These are phyloP conservation scores for Cronartium ribicola DNA, from an alignment of 1,284 basidiomycete genomes.

Conservation along the genomic window DNA sequence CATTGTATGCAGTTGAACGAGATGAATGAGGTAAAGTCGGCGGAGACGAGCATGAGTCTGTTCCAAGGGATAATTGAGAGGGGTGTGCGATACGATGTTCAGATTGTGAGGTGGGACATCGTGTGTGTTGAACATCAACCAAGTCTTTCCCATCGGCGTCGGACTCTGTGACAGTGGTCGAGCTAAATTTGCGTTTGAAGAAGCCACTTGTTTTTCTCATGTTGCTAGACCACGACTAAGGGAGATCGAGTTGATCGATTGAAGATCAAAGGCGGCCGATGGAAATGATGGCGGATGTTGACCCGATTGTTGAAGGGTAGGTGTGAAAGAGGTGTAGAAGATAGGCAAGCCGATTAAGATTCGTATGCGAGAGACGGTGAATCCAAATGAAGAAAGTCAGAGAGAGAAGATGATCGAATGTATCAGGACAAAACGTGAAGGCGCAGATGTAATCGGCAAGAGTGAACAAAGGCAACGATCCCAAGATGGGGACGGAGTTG, in stretches of 20 bases:
- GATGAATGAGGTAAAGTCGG: slow-evolving; percentile 2
- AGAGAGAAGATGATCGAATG: background rate
- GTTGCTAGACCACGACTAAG: slow-evolving; percentile 5
- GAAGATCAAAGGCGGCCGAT: no score
- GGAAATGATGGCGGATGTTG: no score
- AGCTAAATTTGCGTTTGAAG: slow-evolving; percentile 28
- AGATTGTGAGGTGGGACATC: background rate
- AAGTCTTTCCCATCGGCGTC: background rate
- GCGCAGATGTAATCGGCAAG: no score
- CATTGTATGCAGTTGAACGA: background rate
- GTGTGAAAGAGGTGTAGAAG: no score
- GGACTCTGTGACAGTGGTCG: slow-evolving; percentile 3
- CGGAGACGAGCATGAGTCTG: slow-evolving; percentile 2
- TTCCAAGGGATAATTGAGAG: background rate
- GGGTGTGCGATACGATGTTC: background rate
- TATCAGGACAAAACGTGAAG: no score
- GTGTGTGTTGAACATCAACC: background rate
- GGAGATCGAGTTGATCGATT: background rate
- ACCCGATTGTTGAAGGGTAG: no score
- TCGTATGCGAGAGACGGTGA: background rate
- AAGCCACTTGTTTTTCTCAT: slow-evolving; percentile 40
- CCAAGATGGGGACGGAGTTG: no score
- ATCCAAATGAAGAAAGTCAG: background rate
- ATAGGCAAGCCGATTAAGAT: no score
- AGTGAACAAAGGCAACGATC: no score